phyloP scores from a whole-genome alignment of 306 rosid genomes.

The Prunus armeniaca region DNA sequence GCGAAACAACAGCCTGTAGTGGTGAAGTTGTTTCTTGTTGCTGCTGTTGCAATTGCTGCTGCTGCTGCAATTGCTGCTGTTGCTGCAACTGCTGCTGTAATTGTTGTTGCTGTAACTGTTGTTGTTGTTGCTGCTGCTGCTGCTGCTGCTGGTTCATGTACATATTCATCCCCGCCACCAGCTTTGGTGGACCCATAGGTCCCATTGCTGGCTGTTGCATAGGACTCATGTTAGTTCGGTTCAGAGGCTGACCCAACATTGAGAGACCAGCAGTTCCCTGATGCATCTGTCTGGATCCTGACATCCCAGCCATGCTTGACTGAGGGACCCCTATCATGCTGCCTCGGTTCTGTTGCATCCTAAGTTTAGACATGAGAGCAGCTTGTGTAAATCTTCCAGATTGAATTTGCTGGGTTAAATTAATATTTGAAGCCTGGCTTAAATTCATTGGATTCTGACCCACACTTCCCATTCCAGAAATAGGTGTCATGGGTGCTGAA shows the following conservation, averaged over 20 bases:
- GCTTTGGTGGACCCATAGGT: constrained; percentile 89
- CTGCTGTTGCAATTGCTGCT: constrained; percentile 37
- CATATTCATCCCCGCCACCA: constrained; percentile 52
- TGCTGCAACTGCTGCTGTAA: constrained; percentile 41
- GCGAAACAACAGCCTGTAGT: constrained; percentile 75
- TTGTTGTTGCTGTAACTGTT: constrained; percentile 24
- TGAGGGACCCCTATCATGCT: constrained; percentile 61
- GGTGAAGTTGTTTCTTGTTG: constrained; percentile 74
- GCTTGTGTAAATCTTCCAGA: constrained; percentile 43
- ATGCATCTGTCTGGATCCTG: constrained; percentile 76
- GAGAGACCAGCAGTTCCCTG: constrained; percentile 60
- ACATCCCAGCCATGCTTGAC: constrained; percentile 55
- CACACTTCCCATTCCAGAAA: constrained; percentile 74
- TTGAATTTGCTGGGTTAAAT: constrained; percentile 57
- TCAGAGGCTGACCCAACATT: constrained; percentile 62
- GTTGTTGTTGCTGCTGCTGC: constrained; percentile 32
- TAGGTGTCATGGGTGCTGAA: constrained; percentile 71
- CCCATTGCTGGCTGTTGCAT: constrained; percentile 66
- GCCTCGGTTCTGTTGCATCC: constrained; percentile 47
- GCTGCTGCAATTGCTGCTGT: constrained; percentile 26
- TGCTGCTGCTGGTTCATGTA: constrained; percentile 75
- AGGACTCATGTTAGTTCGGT: constrained; percentile 50
- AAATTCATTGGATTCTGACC: constrained; percentile 73
- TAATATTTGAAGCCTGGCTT: constrained; percentile 53
- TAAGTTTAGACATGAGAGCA: constrained; percentile 39